phyloP scores from a whole-genome alignment of 2,329 filamentous ascomycete species.

The Botrytis squamosa region DNA sequence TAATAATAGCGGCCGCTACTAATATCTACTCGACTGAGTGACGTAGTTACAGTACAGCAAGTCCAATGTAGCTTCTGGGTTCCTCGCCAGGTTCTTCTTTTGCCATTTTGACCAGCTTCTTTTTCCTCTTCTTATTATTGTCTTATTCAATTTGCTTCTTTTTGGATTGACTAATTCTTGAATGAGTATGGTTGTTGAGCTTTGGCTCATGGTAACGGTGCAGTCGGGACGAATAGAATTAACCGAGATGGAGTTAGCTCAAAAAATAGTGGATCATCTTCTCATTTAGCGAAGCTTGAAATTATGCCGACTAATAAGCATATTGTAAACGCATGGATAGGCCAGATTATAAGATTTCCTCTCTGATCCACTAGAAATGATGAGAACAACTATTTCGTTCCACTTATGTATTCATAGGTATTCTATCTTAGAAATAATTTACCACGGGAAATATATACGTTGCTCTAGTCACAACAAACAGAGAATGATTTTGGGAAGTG shows the following conservation, averaged over 20 bases:
- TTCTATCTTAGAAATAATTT: too few species aligned
- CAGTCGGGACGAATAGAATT: neutral
- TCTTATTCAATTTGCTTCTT: too few species aligned
- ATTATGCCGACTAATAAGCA: neutral
- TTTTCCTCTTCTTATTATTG: too few species aligned
- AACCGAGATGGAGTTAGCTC: neutral
- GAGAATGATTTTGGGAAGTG: neutral
- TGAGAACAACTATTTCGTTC: neutral
- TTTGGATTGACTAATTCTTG: neutral
- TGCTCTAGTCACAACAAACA: neutral
- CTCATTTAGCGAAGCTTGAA: neutral
- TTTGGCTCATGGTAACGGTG: neutral
- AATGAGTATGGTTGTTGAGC: neutral
- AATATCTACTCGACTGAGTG: too few species aligned
- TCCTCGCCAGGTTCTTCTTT: too few species aligned
- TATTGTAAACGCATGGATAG: rapidly evolving
- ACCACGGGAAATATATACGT: rapidly evolving
- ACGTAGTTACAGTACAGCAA: too few species aligned
- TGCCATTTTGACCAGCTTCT: too few species aligned
- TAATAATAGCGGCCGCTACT: too few species aligned
- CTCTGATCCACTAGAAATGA: rapidly evolving
- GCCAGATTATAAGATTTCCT: neutral
- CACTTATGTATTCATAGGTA: rapidly evolving
- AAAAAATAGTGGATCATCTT: neutral
- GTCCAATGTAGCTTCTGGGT: too few species aligned